Base-by-base conservation (phyloP, 2,329 filamentous ascomycete species). In the Chaetomiaceae sp. region DNA sequence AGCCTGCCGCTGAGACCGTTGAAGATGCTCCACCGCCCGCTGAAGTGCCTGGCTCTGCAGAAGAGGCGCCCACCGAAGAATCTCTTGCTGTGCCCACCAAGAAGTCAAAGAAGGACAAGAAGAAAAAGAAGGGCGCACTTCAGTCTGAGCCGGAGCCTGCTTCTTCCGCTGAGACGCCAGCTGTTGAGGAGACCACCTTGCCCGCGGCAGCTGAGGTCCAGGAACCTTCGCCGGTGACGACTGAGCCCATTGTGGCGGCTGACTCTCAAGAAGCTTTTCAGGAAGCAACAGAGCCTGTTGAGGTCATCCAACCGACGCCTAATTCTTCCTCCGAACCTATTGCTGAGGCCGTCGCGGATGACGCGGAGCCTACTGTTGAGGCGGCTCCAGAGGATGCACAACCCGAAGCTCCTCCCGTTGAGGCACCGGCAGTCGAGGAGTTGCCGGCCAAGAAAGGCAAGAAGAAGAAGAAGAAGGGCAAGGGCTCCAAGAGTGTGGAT, bases 401-500 rank as follows among this genome's bases (percentile, higher is more conserved):
- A 17, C 15, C 47, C 14, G 47, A 34, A 6, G 23, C 23, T 45
- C n/a, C 29, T 33, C 31, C 36, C 23, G 29, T 22, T 29, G 27
- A 40, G 20, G 46, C 42, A 17, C n/a, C 36, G 1, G 44, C n/a
- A 6, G 42, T 40, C n/a, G 47, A 51, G 15, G 39, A 50, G n/a
- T 14, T 25, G 20, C 22, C 45, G 23, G 11, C 59, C 17, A 66
- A 66, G 55, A 66, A 66, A 53, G 58, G 58, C 36, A 71, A 71
- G 60, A 68, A 71, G 65, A 75, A 70, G 65, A 75, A 70, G 46
- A 70, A 69, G 58, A 69, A 64, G 43, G 45, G 49, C 44, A 64
- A 64, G 53, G 57, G 58, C 14, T 45, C 46, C 27, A 34, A 39
- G 31, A 44, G 31, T 22, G 39, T 17, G n/a, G 51, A 48, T 25